Percentiles rank a stretch among this genome's conserved stretches.
These are phyloP conservation scores for Massariosphaeria phaeospora DNA, from an alignment of 495 filamentous ascomycete species.

Conservation along the genomic window DNA sequence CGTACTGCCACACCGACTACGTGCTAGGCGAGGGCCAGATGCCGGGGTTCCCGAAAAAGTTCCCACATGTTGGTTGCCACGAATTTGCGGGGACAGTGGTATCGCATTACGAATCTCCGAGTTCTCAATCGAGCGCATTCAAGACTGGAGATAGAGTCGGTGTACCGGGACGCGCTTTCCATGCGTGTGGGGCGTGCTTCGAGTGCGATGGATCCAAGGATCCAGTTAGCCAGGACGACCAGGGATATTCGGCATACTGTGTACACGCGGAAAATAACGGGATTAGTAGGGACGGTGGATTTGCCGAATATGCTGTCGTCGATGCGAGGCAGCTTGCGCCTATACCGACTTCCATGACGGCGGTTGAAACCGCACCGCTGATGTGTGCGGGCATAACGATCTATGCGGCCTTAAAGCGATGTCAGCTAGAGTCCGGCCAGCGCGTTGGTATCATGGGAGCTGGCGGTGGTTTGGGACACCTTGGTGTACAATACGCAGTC, in stretches of 20 bases:
- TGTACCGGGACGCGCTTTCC: constrained; percentile 40
- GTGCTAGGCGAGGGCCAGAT: constrained; percentile 40
- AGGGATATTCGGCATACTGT: constrained; percentile 42
- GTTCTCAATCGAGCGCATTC: constrained; percentile 17
- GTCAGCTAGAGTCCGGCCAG: constrained; percentile 10
- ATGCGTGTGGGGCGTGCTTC: constrained; percentile 41
- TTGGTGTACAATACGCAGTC: constrained; percentile 25
- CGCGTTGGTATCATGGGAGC: constrained; percentile 25
- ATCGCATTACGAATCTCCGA: constrained; percentile 13
- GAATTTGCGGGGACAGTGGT: constrained; percentile 28
- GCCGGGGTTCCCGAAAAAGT: constrained; percentile 24
- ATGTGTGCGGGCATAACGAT: constrained; percentile 32
- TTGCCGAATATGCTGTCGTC: constrained; percentile 26
- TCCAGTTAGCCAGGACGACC: constrained; percentile 30
- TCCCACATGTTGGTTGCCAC: constrained; percentile 26
- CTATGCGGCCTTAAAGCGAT: constrained; percentile 23
- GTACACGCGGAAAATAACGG: constrained; percentile 22
- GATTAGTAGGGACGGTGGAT: constrained; percentile 21
- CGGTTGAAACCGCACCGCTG: constrained; percentile 21
- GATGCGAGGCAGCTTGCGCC: constrained; percentile 25
- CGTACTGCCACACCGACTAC: constrained; percentile 43
- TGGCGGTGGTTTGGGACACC: constrained; percentile 29
- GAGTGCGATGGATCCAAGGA: constrained; percentile 35
- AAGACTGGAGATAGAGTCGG: constrained; percentile 38
- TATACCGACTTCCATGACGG: constrained; percentile 16